These are phyloP conservation scores for Farysia itapuensis DNA, from an alignment of 1,284 basidiomycete genomes.

Conservation along the genomic window DNA sequence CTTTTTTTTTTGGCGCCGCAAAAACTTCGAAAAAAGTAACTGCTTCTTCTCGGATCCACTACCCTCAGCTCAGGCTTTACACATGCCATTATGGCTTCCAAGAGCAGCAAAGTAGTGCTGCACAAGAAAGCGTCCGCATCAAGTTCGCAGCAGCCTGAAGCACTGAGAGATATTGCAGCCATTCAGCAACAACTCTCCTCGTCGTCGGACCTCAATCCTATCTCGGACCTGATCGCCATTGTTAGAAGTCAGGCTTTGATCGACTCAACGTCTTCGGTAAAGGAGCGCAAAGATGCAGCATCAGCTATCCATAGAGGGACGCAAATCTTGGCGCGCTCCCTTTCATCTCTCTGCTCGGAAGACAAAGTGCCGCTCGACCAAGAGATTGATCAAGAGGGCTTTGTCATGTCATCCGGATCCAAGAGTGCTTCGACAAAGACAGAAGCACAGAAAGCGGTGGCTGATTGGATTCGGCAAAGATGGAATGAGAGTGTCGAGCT, in stretches of 20 bases:
- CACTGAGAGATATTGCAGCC: slow-evolving; percentile 18
- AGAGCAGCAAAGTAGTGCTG: too few species aligned
- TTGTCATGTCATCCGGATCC: slow-evolving; percentile 17
- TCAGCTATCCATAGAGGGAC: slow-evolving; percentile 14
- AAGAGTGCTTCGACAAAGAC: background rate
- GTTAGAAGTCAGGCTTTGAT: slow-evolving; percentile 13
- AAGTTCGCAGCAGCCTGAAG: too few species aligned
- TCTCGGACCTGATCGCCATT: slow-evolving; percentile 42
- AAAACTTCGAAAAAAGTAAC: too few species aligned
- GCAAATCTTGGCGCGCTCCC: slow-evolving; percentile 21
- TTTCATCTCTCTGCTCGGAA: slow-evolving; percentile 31
- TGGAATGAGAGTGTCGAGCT: slow-evolving; percentile 49
- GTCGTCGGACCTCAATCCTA: slow-evolving; percentile 50
- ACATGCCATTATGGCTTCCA: too few species aligned
- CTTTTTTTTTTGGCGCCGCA: too few species aligned
- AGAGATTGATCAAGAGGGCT: slow-evolving; percentile 31
- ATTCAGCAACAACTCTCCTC: slow-evolving; percentile 30
- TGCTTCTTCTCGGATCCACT: too few species aligned
- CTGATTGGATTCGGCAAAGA: slow-evolving; percentile 46
- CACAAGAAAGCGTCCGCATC: too few species aligned
- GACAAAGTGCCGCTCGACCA: slow-evolving; percentile 30
- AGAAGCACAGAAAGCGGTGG: slow-evolving; percentile 33
- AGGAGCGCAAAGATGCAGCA: slow-evolving; percentile 17
- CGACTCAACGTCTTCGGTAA: background rate
- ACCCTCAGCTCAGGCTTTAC: too few species aligned